Conservation (phyloP, 164 flowering plant genomes). For the Magnolia officinalis region DNA sequence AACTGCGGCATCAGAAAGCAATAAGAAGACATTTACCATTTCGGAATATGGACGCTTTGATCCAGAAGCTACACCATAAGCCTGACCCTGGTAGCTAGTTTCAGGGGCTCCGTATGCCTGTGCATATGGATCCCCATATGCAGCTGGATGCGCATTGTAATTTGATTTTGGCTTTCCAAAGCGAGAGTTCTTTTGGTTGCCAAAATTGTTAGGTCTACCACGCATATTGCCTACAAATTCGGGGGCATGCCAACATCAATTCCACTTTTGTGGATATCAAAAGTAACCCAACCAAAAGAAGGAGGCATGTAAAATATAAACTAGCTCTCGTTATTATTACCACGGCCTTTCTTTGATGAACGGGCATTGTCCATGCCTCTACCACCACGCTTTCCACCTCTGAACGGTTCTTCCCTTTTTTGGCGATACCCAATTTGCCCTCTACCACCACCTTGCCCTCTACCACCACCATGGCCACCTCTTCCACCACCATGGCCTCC, state of each 20-base stretch:
- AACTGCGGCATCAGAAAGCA: conserved; percentile 1
- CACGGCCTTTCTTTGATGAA: conserved; percentile 29
- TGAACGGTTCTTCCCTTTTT: conserved; percentile 19
- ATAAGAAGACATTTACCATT: conserved; percentile 21
- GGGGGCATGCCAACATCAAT: conserved; percentile 2
- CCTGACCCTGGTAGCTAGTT: conserved; percentile 19
- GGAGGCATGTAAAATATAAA: background rate
- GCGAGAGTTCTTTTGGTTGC: conserved; percentile 19
- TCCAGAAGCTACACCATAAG: conserved; percentile 28
- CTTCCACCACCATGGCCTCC: background rate
- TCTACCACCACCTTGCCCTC: conserved; percentile 1
- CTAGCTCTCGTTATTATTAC: conserved; percentile 11
- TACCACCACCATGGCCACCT: conserved; percentile 14
- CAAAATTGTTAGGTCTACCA: conserved; percentile 20
- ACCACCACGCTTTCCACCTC: conserved; percentile 26
- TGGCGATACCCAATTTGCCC: conserved; percentile 10
- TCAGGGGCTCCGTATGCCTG: conserved; percentile 19
- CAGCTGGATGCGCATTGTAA: conserved; percentile 4
- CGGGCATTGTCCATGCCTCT: conserved; percentile 18
- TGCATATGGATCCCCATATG: conserved; percentile 25
- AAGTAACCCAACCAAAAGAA: background rate
- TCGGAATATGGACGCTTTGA: conserved; percentile 27
- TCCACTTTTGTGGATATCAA: background rate
- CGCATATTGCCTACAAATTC: conserved; percentile 27
- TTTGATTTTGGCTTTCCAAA: conserved; percentile 14